Base-by-base conservation (phyloP, 1,284 basidiomycete genomes). In the Tylopilus sp. region DNA sequence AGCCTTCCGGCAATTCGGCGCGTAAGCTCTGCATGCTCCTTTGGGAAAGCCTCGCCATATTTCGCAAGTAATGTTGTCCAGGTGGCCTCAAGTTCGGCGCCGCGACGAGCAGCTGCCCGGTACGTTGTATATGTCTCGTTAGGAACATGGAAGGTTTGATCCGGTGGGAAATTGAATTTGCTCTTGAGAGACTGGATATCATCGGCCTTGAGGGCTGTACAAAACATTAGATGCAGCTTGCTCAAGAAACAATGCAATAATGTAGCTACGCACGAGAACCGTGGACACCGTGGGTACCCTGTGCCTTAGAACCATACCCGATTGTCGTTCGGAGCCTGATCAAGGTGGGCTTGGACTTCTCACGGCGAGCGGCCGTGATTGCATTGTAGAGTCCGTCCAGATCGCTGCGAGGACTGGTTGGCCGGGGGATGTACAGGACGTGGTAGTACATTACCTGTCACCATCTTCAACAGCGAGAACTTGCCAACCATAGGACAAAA, bases 241-340 rank as follows among this genome's bases (percentile, higher is more conserved):
- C n/a, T 28, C 10, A n/a, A 15, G 29, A 10, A 18, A 45, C 24
- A 5, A 36, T 15, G 31, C 17, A 20, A 43, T 18, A 7, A 42
- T 18, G n/a, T 28, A 35, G 20, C 37, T 35, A 67, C 87, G 64
- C 63, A 90, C 88, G 90, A 66, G 88, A 65, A 61, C 94, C 94
- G 72, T 97, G 94, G 57, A 96, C 91, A 60, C 90, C 89, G 64
- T 95, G 92, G 17, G 89, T 91, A 59, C 94, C 94, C 73, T 93
- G 87, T 66, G 83, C 81, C 75, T 90, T 88, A 42, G 94, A 96
- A 55, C 94, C 94, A 68, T 81, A 97, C 48, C 94, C 94, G 59
- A 97, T 97, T 54, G 88, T 95, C 55, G 94, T 97, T 67, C 78
- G 83, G 52, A 95, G 73, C 58, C 82, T 79, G 70, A 96, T 90